phyloP scores from a whole-genome alignment of 305 asterid genomes.

The Fraxinus angustifolia region DNA sequence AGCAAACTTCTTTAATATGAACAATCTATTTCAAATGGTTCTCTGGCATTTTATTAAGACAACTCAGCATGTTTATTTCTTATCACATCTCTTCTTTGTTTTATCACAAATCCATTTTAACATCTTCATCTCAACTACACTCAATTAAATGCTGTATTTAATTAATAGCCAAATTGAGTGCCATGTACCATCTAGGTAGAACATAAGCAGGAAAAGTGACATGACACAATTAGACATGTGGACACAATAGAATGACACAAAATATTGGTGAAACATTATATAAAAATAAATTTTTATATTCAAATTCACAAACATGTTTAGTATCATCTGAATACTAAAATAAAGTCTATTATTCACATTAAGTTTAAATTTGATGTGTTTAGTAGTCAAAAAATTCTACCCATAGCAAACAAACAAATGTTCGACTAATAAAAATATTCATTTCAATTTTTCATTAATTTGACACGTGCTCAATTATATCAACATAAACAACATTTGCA shows the following conservation, averaged over 20 bases:
- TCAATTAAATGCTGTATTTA: background rate
- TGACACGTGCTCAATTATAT: background rate
- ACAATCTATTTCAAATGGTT: background rate
- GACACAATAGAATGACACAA: background rate
- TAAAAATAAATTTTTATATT: background rate
- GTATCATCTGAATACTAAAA: background rate
- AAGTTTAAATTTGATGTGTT: background rate
- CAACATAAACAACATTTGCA: background rate
- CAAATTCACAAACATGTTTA: background rate
- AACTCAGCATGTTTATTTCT: background rate
- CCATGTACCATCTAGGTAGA: background rate
- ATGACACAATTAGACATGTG: background rate
- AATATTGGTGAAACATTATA: background rate
- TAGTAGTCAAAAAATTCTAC: background rate
- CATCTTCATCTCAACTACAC: background rate
- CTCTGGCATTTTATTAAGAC: background rate
- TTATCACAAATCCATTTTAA: background rate
- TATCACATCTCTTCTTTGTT: background rate
- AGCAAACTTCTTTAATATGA: background rate
- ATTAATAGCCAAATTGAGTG: background rate
- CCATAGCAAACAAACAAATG: background rate
- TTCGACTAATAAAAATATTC: background rate
- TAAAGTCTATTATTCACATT: too few species aligned
- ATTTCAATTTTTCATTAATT: background rate
- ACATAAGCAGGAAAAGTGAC: background rate